Percentiles rank a stretch among this genome's conserved stretches.
phyloP scores from a whole-genome alignment of 345 rosid species.

The Rhodamnia rubescens region DNA sequence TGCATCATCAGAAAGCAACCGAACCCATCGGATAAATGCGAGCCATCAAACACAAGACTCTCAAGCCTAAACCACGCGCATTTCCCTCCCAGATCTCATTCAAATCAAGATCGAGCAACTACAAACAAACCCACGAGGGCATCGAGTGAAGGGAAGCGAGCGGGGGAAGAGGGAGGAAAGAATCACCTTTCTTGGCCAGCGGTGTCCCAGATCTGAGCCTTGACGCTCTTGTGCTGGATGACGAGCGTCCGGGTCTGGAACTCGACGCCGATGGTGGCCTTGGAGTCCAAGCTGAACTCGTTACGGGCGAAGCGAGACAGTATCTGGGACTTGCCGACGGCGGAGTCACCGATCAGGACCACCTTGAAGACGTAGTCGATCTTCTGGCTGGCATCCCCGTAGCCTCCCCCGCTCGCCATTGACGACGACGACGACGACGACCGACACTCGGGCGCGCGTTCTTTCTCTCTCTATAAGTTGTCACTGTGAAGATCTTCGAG shows the following conservation, averaged over 20 bases:
- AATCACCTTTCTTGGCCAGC: slow-evolving; percentile 85
- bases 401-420: slow-evolving; percentile 58
- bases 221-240: slow-evolving; percentile 66
- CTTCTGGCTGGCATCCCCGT: slow-evolving; percentile 40
- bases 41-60: neutral
- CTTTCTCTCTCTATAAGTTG: neutral
- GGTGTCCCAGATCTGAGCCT: slow-evolving; percentile 99
- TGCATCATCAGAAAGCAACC: neutral
- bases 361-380: slow-evolving; percentile 78
- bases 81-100: neutral
- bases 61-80: neutral
- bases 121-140: neutral
- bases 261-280: slow-evolving; percentile 93
- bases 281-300: slow-evolving; percentile 83
- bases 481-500: neutral
- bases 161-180: neutral
- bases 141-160: neutral
- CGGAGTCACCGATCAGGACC: slow-evolving; percentile 88
- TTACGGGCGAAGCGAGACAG: slow-evolving; percentile 76
- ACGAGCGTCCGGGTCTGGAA: slow-evolving; percentile 72
- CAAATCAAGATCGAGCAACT: neutral
- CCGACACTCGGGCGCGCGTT: neutral
- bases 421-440: neutral
- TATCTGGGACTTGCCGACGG: slow-evolving; percentile 86
- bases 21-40: neutral